Conservation (phyloP, 768 basidiomycete genomes). For the Auricularia cornea region DNA sequence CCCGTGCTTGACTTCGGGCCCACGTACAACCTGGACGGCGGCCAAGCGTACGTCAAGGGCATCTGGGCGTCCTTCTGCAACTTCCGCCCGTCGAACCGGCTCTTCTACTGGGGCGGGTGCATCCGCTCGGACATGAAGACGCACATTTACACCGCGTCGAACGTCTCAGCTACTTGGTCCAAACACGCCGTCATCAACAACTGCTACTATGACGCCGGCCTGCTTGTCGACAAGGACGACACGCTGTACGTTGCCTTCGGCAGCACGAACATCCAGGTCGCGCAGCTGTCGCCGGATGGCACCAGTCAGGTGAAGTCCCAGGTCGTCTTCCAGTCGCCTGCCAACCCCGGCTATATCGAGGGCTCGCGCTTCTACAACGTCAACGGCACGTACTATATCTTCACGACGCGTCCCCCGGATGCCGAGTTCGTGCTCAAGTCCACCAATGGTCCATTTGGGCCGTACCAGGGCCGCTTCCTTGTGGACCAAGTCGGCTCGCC, state of each 20-base stretch:
- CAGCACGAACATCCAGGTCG: conserved; percentile 1
- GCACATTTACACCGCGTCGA: no score
- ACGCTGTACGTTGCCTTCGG: conserved; percentile 1
- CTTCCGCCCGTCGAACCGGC: neutral
- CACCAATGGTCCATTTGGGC: neutral
- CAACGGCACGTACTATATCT: conserved; percentile 6
- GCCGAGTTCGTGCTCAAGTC: conserved; percentile 4
- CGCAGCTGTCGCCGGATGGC: neutral
- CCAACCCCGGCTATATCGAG: conserved; percentile 1
- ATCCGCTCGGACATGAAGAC: neutral
- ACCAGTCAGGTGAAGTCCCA: neutral
- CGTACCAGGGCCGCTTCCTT: neutral
- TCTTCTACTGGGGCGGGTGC: conserved; percentile 4
- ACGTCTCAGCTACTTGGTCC: no score
- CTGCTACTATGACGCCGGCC: conserved; percentile 7
- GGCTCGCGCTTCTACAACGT: conserved; percentile 4
- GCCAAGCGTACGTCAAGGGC: conserved; percentile 5
- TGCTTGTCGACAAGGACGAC: conserved; percentile 6
- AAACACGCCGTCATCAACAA: neutral
- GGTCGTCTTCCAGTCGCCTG: neutral
- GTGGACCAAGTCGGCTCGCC: neutral
- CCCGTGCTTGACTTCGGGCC: conserved; percentile 5
- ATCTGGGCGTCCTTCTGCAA: conserved; percentile 6
- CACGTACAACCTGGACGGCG: neutral
- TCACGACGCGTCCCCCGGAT: neutral